A percentile compares a stretch with the other conserved stretches of the same genome.
Evolutionary conservation across 768 basidiomycete genomes (phyloP).

Genomic region (Russula sp.): DNA sequence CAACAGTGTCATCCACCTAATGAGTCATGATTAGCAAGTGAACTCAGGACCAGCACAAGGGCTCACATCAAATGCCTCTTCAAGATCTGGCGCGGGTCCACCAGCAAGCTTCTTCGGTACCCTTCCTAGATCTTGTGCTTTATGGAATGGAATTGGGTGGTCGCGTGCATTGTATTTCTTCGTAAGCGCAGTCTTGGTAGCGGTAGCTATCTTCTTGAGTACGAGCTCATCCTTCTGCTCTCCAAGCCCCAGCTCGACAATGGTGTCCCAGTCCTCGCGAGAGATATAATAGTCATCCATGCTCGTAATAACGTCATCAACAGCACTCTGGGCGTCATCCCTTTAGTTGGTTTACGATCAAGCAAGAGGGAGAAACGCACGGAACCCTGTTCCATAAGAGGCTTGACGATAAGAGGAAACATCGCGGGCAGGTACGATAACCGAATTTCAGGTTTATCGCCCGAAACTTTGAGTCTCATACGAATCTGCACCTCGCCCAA

Average conservation of each 20-base stretch:
- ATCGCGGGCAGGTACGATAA: constrained; percentile 89
- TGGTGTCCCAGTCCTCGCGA: constrained; percentile 94
- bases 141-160: constrained; percentile 95
- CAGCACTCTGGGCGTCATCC: constrained; percentile 46
- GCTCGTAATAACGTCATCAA: constrained; percentile 71
- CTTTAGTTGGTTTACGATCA: neutral
- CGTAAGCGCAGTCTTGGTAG: constrained; percentile 81
- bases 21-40: neutral
- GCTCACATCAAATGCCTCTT: constrained; percentile 82
- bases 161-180: constrained; percentile 84
- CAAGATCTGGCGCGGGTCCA: constrained; percentile 79
- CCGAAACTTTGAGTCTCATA: constrained; percentile 92
- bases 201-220: constrained; percentile 74
- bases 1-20: constrained; percentile 21
- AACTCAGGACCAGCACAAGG: neutral
- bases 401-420: constrained; percentile 71
- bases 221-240: constrained; percentile 65
- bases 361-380: constrained; percentile 42
- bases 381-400: constrained; percentile 63
- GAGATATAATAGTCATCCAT: constrained; percentile 96
- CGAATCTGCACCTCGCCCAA: constrained; percentile 88
- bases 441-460: constrained; percentile 82
- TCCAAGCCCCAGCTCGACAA: constrained; percentile 89
- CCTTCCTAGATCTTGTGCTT: constrained; percentile 74
- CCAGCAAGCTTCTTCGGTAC: constrained; percentile 68